These are phyloP conservation scores for Colletotrichum sp. DNA, from an alignment of 2,329 filamentous ascomycete species.

Conservation along the genomic window DNA sequence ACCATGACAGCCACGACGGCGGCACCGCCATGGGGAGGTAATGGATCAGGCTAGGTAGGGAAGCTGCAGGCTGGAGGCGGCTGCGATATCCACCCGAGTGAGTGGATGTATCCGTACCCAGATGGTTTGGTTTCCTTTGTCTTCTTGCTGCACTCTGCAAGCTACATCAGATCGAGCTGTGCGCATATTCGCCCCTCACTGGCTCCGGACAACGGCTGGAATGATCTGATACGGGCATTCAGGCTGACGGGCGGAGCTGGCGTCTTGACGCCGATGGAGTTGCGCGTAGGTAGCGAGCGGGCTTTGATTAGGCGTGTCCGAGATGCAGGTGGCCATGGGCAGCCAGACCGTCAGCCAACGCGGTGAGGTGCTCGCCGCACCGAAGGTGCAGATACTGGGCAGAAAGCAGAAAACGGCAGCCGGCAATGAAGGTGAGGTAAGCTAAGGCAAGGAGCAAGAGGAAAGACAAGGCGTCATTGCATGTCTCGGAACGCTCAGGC, in stretches of 20 bases:
- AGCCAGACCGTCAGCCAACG: neutral
- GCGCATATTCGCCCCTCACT: constrained; percentile 7
- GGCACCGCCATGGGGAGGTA: neutral
- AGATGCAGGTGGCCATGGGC: neutral
- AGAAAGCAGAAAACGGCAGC: neutral
- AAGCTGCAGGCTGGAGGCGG: neutral
- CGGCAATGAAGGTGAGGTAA: neutral
- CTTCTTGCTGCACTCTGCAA: neutral
- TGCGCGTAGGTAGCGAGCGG: neutral
- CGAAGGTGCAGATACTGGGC: neutral
- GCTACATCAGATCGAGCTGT: neutral
- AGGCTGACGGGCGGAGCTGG: neutral
- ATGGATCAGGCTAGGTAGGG: neutral
- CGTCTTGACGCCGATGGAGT: neutral
- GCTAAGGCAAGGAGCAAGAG: neutral
- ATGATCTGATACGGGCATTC: constrained; percentile 6
- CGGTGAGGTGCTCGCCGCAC: neutral
- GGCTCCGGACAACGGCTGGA: neutral
- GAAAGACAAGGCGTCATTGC: constrained; percentile 11
- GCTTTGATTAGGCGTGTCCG: constrained; percentile 4
- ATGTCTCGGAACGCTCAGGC: constrained; percentile 7
- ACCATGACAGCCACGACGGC: neutral
- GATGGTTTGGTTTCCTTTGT: neutral
- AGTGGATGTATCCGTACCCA: neutral
- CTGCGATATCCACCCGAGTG: neutral